These are phyloP conservation scores for Bipolaris zeicola DNA, from an alignment of 2,329 filamentous ascomycete species.

Conservation along the genomic window DNA sequence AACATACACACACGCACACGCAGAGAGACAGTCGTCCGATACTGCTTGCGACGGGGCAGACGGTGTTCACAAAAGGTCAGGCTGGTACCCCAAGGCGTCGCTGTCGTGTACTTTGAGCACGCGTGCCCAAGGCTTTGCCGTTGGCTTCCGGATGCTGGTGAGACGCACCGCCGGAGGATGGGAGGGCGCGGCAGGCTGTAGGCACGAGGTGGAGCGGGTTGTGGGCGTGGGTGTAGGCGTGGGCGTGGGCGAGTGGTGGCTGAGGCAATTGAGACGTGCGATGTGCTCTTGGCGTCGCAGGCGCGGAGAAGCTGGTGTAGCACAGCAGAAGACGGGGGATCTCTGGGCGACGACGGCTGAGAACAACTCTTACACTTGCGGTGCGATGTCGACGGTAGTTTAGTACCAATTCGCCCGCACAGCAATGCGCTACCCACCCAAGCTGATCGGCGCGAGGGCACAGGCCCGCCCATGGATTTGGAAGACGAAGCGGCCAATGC, in stretches of 20 bases:
- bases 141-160: neutral
- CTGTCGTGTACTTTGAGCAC: slow-evolving; percentile 10
- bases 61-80: slow-evolving; percentile 4
- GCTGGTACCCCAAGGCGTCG: neutral
- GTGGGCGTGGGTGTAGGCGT: slow-evolving; percentile 3
- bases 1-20: slow-evolving; percentile 25
- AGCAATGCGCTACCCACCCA: slow-evolving; percentile 19
- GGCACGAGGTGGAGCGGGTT: neutral
- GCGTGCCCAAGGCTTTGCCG: neutral
- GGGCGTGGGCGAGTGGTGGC: slow-evolving; percentile 5
- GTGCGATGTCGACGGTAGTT: slow-evolving; percentile 27
- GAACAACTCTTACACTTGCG: slow-evolving; percentile 31
- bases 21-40: neutral
- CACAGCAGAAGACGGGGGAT: slow-evolving; percentile 21
- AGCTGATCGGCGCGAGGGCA: slow-evolving; percentile 21
- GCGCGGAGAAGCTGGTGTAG: slow-evolving; percentile 21
- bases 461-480: slow-evolving; percentile 38
- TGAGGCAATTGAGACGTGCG: slow-evolving; percentile 35
- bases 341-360: slow-evolving; percentile 15
- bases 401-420: slow-evolving; percentile 17
- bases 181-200: neutral
- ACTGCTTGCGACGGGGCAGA: slow-evolving; percentile 3
- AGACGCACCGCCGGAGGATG: neutral
- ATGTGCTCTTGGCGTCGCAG: slow-evolving; percentile 39
- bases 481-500: slow-evolving; percentile 30